Percentiles rank a stretch among this genome's conserved stretches.
Conservation (phyloP, 306 rosid genomes). For the Cicer judaicum region DNA sequence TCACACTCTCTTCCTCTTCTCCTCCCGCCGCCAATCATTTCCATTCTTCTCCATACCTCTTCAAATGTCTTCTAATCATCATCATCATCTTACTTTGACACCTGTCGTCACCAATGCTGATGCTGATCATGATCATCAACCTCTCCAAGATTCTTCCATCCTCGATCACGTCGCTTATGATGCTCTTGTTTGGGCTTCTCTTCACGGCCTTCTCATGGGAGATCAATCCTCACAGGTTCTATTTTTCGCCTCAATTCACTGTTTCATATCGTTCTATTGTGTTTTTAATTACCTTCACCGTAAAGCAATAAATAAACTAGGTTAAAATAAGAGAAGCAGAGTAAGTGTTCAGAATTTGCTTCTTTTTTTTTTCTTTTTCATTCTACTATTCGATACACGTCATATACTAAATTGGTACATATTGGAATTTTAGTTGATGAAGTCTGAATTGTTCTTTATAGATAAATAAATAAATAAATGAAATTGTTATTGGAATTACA, state of each 20-base stretch:
- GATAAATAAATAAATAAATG: no score
- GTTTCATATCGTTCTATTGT: no score
- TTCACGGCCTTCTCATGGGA: constrained; percentile 81
- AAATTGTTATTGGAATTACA: constrained; percentile 20
- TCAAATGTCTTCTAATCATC: background rate
- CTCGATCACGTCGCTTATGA: constrained; percentile 68
- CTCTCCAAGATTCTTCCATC: background rate
- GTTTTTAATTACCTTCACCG: no score
- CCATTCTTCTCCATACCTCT: background rate
- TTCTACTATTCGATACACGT: no score
- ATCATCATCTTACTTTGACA: background rate
- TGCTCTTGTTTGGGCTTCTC: constrained; percentile 91
- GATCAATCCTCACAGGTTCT: constrained; percentile 63
- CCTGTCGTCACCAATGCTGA: background rate
- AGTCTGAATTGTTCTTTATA: no score
- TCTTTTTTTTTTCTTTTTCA: no score
- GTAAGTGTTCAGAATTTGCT: no score
- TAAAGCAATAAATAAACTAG: no score
- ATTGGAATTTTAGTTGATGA: no score
- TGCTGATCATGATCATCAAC: background rate
- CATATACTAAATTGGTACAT: no score
- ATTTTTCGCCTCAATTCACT: no score
- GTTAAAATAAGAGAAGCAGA: no score
- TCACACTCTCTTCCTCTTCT: background rate
- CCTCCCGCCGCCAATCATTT: background rate